A percentile compares a stretch with the other conserved stretches of the same genome.
phyloP scores from a whole-genome alignment of 202 grass and related monocot genomes.

The Carex sylvatica region DNA sequence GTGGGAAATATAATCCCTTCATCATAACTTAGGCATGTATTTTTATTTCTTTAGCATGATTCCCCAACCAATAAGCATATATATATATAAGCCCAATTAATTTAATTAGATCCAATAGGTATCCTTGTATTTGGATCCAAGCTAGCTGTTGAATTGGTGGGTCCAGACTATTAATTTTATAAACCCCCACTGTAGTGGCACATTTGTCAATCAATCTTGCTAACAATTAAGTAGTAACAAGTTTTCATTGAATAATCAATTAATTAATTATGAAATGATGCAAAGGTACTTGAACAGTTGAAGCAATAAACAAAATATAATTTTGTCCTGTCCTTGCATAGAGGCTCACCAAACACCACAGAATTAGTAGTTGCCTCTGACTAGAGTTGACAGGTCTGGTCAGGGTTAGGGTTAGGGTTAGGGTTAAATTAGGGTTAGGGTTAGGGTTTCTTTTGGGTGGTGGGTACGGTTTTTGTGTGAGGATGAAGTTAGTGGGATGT shows the following conservation, averaged over 20 bases:
- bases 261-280: slow-evolving; percentile 8
- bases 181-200: background rate
- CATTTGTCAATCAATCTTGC: slow-evolving; percentile 2
- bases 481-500: slow-evolving; percentile 37
- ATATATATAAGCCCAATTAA: background rate
- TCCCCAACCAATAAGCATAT: background rate
- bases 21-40: background rate
- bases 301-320: slow-evolving; percentile 19
- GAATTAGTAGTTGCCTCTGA: slow-evolving; percentile 21
- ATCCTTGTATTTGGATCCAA: slow-evolving; percentile 19
- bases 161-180: background rate
- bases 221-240: background rate
- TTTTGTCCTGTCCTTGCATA: slow-evolving; percentile 20
- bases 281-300: slow-evolving; percentile 22
- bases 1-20: no score
- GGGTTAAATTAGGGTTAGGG: slow-evolving; percentile 60
- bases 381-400: slow-evolving; percentile 28
- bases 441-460: slow-evolving; percentile 57
- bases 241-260: slow-evolving; percentile 1
- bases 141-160: background rate
- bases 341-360: slow-evolving; percentile 19
- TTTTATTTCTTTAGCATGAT: background rate
- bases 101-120: slow-evolving; percentile 17
- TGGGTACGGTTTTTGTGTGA: slow-evolving; percentile 33
- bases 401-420: slow-evolving; percentile 41